Evolutionary conservation across 2,329 filamentous ascomycete species (phyloP), one percentile per base, ranked within the genome.

Genomic region (Aphanoascus verrucosus): DNA sequence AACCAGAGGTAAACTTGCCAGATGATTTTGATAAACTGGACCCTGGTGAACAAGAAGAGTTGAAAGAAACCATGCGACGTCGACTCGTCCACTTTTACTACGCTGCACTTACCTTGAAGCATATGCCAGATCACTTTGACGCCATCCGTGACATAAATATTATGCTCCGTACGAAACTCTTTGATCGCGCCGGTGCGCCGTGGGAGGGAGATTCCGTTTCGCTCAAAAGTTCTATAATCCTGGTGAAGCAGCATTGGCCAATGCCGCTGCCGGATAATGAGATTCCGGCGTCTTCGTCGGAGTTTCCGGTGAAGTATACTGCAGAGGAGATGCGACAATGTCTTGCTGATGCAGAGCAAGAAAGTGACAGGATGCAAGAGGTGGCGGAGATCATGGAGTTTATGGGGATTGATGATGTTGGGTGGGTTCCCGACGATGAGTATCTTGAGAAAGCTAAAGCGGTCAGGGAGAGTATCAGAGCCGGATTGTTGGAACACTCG

Each of bases 201-300:
- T 67, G 61, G 64, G 63, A 67, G 58, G 64, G 65, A 0, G 60
- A 66, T 44, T 60, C 56, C 14, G 17, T 64, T 1, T 58, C 59
- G 2, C 52, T 67, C 5, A 62, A 61, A 38, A 55, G 61, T 51
- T 47, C 52, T 7, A 58, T 67, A 2, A 48, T 64, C 1, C 59
- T 64, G 34, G 56, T 55, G 0, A 53, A 51, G 9, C 52, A 45
- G 20, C 61, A 61, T 40, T 66, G 59, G 62, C 61, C 60, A 8
- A 54, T 56, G 41, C 15, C n/a, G 7, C 31, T 34, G 5, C 57
- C 58, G 55, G 53, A 40, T 46, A 52, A 8, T 20, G 32, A 23
- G 31, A 34, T 37, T 11, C 28, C 9, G 23, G 38, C 32, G 2
- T 62, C 53, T 52, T 61, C 61, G 12, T 53, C 65, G 8, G 52